Base-by-base conservation (phyloP, 176 grass and related monocot genomes). In the Oryza nivara region DNA sequence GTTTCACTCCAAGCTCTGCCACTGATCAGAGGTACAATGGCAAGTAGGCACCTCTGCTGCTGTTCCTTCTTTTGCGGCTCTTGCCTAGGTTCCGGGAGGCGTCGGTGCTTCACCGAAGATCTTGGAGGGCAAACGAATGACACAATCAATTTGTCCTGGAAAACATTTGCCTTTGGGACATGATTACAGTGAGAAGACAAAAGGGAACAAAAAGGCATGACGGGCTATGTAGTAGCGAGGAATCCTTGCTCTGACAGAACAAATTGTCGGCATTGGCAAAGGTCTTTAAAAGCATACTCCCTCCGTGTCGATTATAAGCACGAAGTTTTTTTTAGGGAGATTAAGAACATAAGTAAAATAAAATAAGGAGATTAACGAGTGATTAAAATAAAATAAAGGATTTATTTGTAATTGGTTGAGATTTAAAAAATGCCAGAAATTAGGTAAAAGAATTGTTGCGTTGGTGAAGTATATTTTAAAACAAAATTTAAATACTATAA, bases 71-170 rank as follows among this genome's bases (percentile, higher is more conserved):
- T 52, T 36, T 12, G 34, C 48, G 58, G 43, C 70, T 75, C 28
- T 80, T 70, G 67, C 51, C 65, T 71, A 84, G 46, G 1, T 74
- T 64, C n/a, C 6, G 26, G 64, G 32, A 85, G 46, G 66, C 25
- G 52, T 45, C 11, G 5, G 46, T 86, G 44, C 72, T 89, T 86
- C 77, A n/a, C 73, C 73, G 72, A 82, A 82, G 78, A 43, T 66
- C 75, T 82, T 73, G 67, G 78, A 78, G 67, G 88, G 46, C 67
- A 65, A 76, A 70, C 69, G 54, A 14, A 70, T 70, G 66, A 14
- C 82, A 76, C 72, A 9, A 90, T 86, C 73, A 86, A 78, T 58
- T 28, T 82, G 78, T 67, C 78, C 17, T 4, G 1, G 73, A 86
- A 86, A 82, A 78, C 56, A 77, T 20, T 49, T 48, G 66, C 35